These are phyloP conservation scores for Liriodendron chinense DNA, from an alignment of 164 flowering plant species.

Conservation along the genomic window DNA sequence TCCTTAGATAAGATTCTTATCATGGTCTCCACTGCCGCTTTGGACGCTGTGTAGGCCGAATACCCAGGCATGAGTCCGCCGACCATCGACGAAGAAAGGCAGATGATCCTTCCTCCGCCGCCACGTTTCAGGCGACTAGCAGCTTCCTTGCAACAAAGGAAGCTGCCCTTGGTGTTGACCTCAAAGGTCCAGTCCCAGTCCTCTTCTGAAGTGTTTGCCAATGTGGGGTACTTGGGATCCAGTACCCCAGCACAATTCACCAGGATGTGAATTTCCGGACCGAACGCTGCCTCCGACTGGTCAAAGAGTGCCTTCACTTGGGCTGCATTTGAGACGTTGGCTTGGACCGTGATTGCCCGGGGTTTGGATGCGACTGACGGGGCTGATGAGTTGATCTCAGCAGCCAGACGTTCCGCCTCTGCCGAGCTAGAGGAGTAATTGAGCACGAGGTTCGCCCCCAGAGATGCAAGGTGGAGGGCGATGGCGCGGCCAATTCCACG, in stretches of 20 bases:
- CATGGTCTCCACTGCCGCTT: constrained; percentile 71
- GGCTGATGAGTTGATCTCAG: constrained; percentile 24
- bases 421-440: constrained; percentile 34
- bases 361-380: neutral
- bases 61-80: constrained; percentile 31
- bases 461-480: constrained; percentile 41
- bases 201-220: constrained; percentile 37
- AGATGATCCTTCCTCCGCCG: constrained; percentile 57
- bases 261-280: constrained; percentile 37
- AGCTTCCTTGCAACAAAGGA: constrained; percentile 51
- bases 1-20: constrained; percentile 57
- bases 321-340: constrained; percentile 48
- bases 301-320: constrained; percentile 56
- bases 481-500: constrained; percentile 52
- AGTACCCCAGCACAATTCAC: constrained; percentile 58
- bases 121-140: constrained; percentile 46
- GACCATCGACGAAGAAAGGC: constrained; percentile 39
- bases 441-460: constrained; percentile 44
- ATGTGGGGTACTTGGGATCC: constrained; percentile 40
- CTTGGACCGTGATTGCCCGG: constrained; percentile 43
- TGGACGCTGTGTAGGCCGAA: constrained; percentile 52
- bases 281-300: constrained; percentile 41
- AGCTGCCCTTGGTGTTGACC: constrained; percentile 49
- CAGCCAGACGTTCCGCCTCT: constrained; percentile 26
- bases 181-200: constrained; percentile 46